These are phyloP conservation scores for Lentinula guzmanii DNA, from an alignment of 768 basidiomycete species.

Conservation along the genomic window DNA sequence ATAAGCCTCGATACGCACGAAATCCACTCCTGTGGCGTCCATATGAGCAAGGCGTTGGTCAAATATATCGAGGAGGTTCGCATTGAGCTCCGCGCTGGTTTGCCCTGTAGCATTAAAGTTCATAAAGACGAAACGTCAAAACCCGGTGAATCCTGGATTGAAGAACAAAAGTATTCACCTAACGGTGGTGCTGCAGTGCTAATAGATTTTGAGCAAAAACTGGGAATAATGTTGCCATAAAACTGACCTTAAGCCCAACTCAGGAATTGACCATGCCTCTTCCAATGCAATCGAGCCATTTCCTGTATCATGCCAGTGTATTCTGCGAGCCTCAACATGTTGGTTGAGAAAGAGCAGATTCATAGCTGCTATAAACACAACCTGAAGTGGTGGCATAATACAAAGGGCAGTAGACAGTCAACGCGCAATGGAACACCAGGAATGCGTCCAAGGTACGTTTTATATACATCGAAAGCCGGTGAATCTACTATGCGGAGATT, in stretches of 20 bases:
- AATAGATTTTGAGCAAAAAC: too few relatives aligned
- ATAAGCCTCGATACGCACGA: neutral
- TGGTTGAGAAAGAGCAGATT: neutral
- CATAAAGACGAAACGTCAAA: neutral
- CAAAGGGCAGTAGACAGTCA: neutral
- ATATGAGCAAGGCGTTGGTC: slow-evolving; percentile 4
- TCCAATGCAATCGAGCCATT: slow-evolving; percentile 1
- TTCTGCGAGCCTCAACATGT: neutral
- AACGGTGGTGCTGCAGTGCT: neutral
- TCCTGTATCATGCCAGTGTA: slow-evolving; percentile 1
- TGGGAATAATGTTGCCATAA: too few relatives aligned
- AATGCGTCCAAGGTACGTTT: neutral
- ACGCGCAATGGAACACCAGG: neutral
- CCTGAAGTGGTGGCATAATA: neutral
- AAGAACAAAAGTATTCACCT: neutral
- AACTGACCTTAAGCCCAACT: neutral
- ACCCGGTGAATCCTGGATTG: neutral
- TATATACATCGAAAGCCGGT: neutral
- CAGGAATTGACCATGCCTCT: slow-evolving; percentile 4
- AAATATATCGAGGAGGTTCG: slow-evolving; percentile 1
- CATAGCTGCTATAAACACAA: neutral
- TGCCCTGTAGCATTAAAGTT: neutral
- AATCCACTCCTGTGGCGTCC: slow-evolving; percentile 1
- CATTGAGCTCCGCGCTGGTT: neutral
- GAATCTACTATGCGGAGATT: neutral